Evolutionary conservation across 2,329 filamentous ascomycete species (phyloP).

Genomic region (Lasiodiplodia gonubiensis): DNA sequence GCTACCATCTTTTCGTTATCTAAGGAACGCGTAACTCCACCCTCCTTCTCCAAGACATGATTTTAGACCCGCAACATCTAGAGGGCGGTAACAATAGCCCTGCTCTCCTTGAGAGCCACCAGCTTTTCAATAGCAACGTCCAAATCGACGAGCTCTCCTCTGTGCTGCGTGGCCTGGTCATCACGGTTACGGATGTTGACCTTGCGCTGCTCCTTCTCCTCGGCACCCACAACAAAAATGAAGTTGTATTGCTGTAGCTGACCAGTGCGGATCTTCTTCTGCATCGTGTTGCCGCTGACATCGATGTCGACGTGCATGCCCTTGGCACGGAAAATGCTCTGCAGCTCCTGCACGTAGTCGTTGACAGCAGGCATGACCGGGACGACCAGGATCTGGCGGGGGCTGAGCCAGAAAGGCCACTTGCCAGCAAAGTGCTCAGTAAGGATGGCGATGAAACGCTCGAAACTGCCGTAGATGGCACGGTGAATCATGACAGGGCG

Average conservation of each 20-base stretch:
- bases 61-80: conserved; percentile 26
- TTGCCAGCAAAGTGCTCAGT: conserved; percentile 85
- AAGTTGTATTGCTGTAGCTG: conserved; percentile 85
- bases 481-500: conserved; percentile 88
- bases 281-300: conserved; percentile 77
- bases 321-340: conserved; percentile 69
- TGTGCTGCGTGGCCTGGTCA: conserved; percentile 65
- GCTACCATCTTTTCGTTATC: conserved; percentile 13
- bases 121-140: conserved; percentile 64
- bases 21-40: conserved; percentile 20
- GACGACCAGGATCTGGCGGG: conserved; percentile 80
- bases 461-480: conserved; percentile 76
- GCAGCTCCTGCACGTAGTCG: conserved; percentile 76
- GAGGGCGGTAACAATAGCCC: conserved; percentile 44
- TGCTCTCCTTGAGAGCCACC: conserved; percentile 50
- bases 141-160: conserved; percentile 66
- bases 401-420: conserved; percentile 89
- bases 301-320: conserved; percentile 75
- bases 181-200: conserved; percentile 71
- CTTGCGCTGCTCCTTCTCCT: conserved; percentile 63
- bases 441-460: conserved; percentile 74
- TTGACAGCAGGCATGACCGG: conserved; percentile 75
- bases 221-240: conserved; percentile 72
- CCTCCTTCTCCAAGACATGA: conserved; percentile 7
- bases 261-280: conserved; percentile 86